phyloP scores from a whole-genome alignment of 805 yeast species.

The Lipomyces spencermartinsiae region DNA sequence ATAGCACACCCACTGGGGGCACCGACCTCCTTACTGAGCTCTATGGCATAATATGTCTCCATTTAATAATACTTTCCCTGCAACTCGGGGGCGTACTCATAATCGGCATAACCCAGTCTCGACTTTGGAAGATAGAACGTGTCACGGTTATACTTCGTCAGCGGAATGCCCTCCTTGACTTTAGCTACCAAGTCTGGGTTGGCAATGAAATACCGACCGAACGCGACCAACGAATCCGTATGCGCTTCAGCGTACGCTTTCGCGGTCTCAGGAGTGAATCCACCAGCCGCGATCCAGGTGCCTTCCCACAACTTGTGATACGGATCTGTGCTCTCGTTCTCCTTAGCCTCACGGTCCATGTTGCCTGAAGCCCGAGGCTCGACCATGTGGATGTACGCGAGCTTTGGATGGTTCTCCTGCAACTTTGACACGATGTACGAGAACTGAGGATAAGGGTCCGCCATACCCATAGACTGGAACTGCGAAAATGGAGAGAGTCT shows the following conservation, averaged over 20 bases:
- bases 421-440: conserved; percentile 53
- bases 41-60: no score
- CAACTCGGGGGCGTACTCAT: conserved; percentile 21
- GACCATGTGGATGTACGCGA: conserved; percentile 54
- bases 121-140: conserved; percentile 52
- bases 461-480: conserved; percentile 43
- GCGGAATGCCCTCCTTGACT: conserved; percentile 50
- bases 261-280: conserved; percentile 36
- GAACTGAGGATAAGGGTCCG: conserved; percentile 50
- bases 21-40: no score
- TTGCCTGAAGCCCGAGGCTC: conserved; percentile 53
- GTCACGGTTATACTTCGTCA: conserved; percentile 55
- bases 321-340: conserved; percentile 11
- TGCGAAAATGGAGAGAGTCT: conserved; percentile 51
- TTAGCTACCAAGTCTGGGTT: conserved; percentile 64
- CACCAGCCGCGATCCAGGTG: conserved; percentile 39
- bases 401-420: conserved; percentile 47
- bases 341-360: conserved; percentile 25
- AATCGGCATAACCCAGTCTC: conserved; percentile 22
- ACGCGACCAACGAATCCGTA: conserved; percentile 45
- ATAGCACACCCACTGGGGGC: no score
- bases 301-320: conserved; percentile 32
- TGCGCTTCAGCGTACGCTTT: conserved; percentile 19
- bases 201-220: conserved; percentile 58
- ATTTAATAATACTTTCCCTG: conserved; percentile 23